Evolutionary conservation across 176 grass and related monocot species (phyloP), one percentile per base, ranked within the genome.

Genomic region (Secale cereale): DNA sequence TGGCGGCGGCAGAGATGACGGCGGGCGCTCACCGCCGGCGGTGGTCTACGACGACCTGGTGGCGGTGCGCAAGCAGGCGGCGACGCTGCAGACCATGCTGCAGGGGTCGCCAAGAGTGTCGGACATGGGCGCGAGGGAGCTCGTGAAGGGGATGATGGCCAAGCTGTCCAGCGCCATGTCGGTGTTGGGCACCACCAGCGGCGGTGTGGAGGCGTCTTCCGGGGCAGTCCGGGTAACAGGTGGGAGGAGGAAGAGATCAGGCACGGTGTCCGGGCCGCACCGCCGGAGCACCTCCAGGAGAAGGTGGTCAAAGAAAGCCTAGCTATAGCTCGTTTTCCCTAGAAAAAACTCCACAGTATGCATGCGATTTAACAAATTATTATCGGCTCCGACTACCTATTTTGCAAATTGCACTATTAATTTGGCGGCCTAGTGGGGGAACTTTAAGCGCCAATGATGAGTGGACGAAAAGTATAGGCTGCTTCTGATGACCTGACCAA

Each of bases 231-330:
- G 26, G 16, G 65, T 77, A 16, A 10, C 56, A 15, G 78, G 57
- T 8, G 27, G 43, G 22, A 73, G 65, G 36, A 77, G 74, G 37
- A 92, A 29, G 81, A 68, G 28, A 35, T 4, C 71, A 0, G 70
- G 40, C 25, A 59, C 59, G 0, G 70, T 30, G 0, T 22, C 75
- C 15, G 77, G 54, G 33, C 82, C 78, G 82, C 86, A 76, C 71
- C 76, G 82, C 62, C 78, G 86, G 72, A 84, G 31, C 30, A 65
- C 22, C 74, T 76, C 37, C 15, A 63, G 86, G 65, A 91, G 86
- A 81, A 96, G 94, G 94, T 96, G 85, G 82, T 75, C 8, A 73
- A 85, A 79, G 11, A 81, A 75, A 59, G 10, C 12, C 23, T 13
- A 72, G 15, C 71, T 22, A 68, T 36, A 16, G 1, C 15, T 50